These are phyloP conservation scores for Candida cerambycidarum DNA, from an alignment of 805 yeast genomes.

Conservation along the genomic window DNA sequence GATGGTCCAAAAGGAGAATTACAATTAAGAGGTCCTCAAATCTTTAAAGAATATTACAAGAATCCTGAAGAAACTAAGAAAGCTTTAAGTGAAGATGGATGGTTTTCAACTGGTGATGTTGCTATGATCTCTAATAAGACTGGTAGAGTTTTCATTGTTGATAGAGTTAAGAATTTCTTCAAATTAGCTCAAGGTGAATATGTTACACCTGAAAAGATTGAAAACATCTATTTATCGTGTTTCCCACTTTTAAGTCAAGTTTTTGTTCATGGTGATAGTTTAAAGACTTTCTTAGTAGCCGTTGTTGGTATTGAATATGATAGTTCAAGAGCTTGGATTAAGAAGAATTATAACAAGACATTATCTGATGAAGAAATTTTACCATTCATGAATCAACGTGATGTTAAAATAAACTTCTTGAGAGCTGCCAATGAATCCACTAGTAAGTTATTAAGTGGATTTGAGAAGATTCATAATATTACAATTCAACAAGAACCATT, in stretches of 20 bases:
- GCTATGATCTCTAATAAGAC: slow-evolving; percentile 22
- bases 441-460: slow-evolving; percentile 48
- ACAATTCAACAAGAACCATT: slow-evolving; percentile 57
- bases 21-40: slow-evolving; percentile 56
- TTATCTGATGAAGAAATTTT: slow-evolving; percentile 24
- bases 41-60: slow-evolving; percentile 52
- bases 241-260: slow-evolving; percentile 52
- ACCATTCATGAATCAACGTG: slow-evolving; percentile 27
- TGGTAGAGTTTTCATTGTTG: slow-evolving; percentile 61
- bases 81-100: slow-evolving; percentile 47
- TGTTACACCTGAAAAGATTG: slow-evolving; percentile 75
- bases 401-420: slow-evolving; percentile 38
- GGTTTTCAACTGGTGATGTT: slow-evolving; percentile 62
- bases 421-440: slow-evolving; percentile 37
- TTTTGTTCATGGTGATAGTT: slow-evolving; percentile 65
- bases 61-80: slow-evolving; percentile 49
- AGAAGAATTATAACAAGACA: slow-evolving; percentile 16
- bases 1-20: slow-evolving; percentile 51
- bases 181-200: slow-evolving; percentile 57
- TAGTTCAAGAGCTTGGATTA: slow-evolving; percentile 19
- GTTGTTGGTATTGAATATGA: slow-evolving; percentile 60
- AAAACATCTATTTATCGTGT: slow-evolving; percentile 56
- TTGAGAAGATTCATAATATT: slow-evolving; percentile 61
- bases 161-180: slow-evolving; percentile 78
- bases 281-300: slow-evolving; percentile 56